Evolutionary conservation across 306 rosid species (phyloP).

Genomic region (Corylus avellana): DNA sequence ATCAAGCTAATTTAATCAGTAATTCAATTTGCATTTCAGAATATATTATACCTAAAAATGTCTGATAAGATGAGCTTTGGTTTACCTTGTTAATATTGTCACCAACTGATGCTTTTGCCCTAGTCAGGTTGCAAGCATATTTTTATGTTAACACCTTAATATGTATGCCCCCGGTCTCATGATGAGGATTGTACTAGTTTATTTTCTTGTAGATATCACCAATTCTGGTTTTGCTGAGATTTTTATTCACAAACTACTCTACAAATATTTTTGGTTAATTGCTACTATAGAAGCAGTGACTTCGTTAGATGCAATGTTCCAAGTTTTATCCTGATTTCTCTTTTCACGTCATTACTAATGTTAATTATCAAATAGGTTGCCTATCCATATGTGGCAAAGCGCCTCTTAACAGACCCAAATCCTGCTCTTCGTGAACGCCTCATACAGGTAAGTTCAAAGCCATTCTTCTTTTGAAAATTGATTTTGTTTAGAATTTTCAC

Average conservation of each 20-base stretch:
- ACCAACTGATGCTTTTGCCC: background rate
- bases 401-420: slow-evolving; percentile 92
- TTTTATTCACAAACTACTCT: background rate
- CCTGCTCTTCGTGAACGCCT: slow-evolving; percentile 98
- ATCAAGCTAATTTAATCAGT: background rate
- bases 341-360: slow-evolving; percentile 22
- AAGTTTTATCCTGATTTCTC: slow-evolving; percentile 16
- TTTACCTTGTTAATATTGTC: background rate
- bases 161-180: background rate
- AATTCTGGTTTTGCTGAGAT: background rate
- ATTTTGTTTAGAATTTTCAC: slow-evolving; percentile 23
- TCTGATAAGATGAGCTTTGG: background rate
- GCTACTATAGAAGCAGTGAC: background rate
- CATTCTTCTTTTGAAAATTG: slow-evolving; percentile 1
- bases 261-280: background rate
- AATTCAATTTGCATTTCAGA: background rate
- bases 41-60: background rate
- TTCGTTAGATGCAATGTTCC: background rate
- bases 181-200: background rate
- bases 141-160: background rate
- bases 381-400: slow-evolving; percentile 95
- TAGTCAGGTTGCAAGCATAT: background rate
- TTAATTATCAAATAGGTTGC: slow-evolving; percentile 71
- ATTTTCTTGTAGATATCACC: background rate
- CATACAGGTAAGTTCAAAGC: slow-evolving; percentile 70